These are phyloP conservation scores for Obba rivulosa DNA, from an alignment of 768 basidiomycete species.

Conservation along the genomic window DNA sequence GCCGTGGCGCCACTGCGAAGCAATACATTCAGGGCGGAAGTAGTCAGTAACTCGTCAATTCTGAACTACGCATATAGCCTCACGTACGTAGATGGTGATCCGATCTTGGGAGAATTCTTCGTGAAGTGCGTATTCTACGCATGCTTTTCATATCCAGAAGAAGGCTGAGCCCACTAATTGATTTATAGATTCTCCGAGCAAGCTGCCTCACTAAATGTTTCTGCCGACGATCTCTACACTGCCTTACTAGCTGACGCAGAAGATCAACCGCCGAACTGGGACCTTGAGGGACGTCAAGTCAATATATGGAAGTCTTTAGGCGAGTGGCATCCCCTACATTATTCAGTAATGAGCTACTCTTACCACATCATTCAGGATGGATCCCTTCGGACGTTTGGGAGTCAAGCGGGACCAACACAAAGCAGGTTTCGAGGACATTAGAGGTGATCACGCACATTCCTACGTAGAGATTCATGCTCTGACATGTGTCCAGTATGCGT, in stretches of 20 bases:
- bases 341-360: slow-evolving; percentile 21
- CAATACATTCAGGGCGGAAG: slow-evolving; percentile 58
- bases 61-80: background rate
- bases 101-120: slow-evolving; percentile 59
- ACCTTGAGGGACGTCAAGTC: slow-evolving; percentile 55
- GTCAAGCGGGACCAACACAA: slow-evolving; percentile 50
- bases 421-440: slow-evolving; percentile 56
- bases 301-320: slow-evolving; percentile 52
- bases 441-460: slow-evolving; percentile 40
- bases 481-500: slow-evolving; percentile 43
- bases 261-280: slow-evolving; percentile 52
- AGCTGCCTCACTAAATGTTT: slow-evolving; percentile 42
- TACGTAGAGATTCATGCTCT: background rate
- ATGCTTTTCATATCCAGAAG: background rate
- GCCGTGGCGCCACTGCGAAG: slow-evolving; percentile 48
- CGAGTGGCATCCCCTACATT: slow-evolving; percentile 14
- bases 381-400: slow-evolving; percentile 28
- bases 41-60: slow-evolving; percentile 32
- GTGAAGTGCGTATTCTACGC: slow-evolving; percentile 42
- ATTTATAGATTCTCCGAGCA: slow-evolving; percentile 43
- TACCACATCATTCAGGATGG: slow-evolving; percentile 18
- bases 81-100: slow-evolving; percentile 45
- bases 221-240: slow-evolving; percentile 43
- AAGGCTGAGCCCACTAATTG: background rate
- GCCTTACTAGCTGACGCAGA: slow-evolving; percentile 59